Evolutionary conservation across 2,329 filamentous ascomycete species (phyloP), one percentile per base, ranked within the genome.

Genomic region (Sporothrix pallida): DNA sequence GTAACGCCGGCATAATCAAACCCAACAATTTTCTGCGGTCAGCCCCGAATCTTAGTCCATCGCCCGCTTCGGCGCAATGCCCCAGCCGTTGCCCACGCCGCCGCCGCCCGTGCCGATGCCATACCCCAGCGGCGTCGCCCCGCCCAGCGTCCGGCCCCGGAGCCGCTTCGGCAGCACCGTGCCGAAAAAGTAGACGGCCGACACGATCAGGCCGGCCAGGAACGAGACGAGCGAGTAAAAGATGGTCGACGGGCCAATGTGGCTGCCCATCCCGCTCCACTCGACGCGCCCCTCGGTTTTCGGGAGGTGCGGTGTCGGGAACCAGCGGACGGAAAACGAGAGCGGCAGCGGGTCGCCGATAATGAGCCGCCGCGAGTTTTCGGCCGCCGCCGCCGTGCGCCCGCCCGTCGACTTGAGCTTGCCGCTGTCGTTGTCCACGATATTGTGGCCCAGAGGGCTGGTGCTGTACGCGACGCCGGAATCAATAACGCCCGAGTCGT

Each of bases 381-480:
- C 56, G 26, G 70, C 58, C 15, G 71, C 23, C 9, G 56, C 63
- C n/a, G 65, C 13, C 60, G 68, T 48, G 52, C 62, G 48, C 17
- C 23, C 44, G 65, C 31, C 37, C 23, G 60, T 73, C 70, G 62
- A 67, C 62, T 20, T 60, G 37, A 67, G 3, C 20, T 67, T 42
- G 56, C 46, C 58, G 60, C 58, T 71, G 54, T 44, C 72, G 46
- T 37, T 60, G 42, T 56, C 42, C 65, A 70, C 68, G 78, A 85
- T 78, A 85, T 84, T 56, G 60, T 90, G 87, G 76, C 89, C 88
- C 50, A 93, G 86, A 23, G 92, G 90, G 17, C 91, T 92, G 2
- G 95, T 92, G 76, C 90, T 93, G 83, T 99, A 98, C 6, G 95
- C 95, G 3, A 93, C 91, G 26, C 91, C 95, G 17, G 93, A 95